Percentiles rank a stretch among this genome's conserved stretches.
Evolutionary conservation across 2,329 filamentous ascomycete genomes (phyloP).

Genomic region (Thielaviopsis cerberus): DNA sequence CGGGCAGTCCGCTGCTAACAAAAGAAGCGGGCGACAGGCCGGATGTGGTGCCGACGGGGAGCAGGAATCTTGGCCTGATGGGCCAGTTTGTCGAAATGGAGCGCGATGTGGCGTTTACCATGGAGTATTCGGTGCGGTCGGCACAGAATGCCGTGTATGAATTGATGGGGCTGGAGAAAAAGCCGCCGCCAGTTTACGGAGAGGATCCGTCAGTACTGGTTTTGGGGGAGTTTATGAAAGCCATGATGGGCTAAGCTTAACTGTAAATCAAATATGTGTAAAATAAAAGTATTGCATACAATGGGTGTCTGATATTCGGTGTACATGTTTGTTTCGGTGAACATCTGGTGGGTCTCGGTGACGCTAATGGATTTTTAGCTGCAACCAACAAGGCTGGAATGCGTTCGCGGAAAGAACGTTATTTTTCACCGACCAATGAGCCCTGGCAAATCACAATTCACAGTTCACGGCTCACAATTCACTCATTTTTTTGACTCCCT

Average conservation of each 20-base stretch:
- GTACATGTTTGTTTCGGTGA: not conserved
- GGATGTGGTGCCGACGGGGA: slow-evolving; percentile 20
- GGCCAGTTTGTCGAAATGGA: slow-evolving; percentile 25
- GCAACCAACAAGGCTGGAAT: not conserved
- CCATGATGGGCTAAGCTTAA: slow-evolving; percentile 11
- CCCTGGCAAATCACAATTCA: not conserved
- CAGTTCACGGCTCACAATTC: too few relatives aligned
- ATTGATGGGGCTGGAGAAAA: slow-evolving; percentile 15
- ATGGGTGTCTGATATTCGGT: not conserved
- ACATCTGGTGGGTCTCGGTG: not conserved
- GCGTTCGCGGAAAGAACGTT: not conserved
- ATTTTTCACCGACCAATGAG: not conserved
- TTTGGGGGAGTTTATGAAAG: slow-evolving; percentile 12
- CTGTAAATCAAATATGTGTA: not conserved
- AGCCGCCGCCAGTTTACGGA: slow-evolving; percentile 17
- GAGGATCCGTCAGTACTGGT: slow-evolving; percentile 12
- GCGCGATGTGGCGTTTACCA: slow-evolving; percentile 19
- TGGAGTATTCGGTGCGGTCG: slow-evolving; percentile 20
- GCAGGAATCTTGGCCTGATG: slow-evolving; percentile 22
- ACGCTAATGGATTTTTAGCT: not conserved
- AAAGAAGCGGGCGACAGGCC: slow-evolving; percentile 21
- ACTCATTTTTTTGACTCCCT: not conserved
- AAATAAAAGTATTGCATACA: not conserved
- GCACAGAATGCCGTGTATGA: slow-evolving; percentile 21
- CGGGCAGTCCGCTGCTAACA: slow-evolving; percentile 21